A percentile compares a stretch with the other conserved stretches of the same genome.
Conservation (phyloP, 2,329 filamentous ascomycete species). For the Paraconiothyrium sp. region DNA sequence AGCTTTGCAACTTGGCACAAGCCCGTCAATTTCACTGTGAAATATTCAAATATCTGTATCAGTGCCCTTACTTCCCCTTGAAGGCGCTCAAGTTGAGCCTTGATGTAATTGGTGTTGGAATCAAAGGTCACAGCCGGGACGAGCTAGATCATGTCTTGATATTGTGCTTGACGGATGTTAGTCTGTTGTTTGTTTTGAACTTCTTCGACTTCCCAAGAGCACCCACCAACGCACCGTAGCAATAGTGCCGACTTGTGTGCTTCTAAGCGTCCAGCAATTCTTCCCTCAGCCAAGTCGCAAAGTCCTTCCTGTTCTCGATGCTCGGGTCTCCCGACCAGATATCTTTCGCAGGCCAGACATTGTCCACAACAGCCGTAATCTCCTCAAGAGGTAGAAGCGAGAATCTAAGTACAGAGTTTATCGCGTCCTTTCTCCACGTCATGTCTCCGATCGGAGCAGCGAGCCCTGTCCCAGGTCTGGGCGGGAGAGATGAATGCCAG, state of each 20-base stretch:
- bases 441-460: background rate
- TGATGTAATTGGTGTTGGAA: background rate
- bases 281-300: background rate
- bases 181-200: background rate
- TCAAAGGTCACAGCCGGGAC: no score
- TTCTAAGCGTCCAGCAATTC: background rate
- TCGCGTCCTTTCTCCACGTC: background rate
- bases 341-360: background rate
- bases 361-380: conserved; percentile 1
- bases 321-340: conserved; percentile 7
- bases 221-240: background rate
- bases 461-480: background rate
- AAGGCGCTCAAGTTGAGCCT: background rate
- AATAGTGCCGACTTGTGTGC: background rate
- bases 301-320: background rate
- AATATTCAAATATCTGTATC: background rate
- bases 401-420: background rate
- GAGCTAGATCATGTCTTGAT: background rate
- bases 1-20: background rate
- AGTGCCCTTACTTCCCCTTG: background rate
- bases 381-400: background rate
- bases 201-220: background rate
- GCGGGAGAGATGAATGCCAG: background rate
- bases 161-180: background rate
- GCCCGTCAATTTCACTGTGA: no score